These are phyloP conservation scores for Exophiala bonariae DNA, from an alignment of 2,329 filamentous ascomycete genomes.

Conservation along the genomic window DNA sequence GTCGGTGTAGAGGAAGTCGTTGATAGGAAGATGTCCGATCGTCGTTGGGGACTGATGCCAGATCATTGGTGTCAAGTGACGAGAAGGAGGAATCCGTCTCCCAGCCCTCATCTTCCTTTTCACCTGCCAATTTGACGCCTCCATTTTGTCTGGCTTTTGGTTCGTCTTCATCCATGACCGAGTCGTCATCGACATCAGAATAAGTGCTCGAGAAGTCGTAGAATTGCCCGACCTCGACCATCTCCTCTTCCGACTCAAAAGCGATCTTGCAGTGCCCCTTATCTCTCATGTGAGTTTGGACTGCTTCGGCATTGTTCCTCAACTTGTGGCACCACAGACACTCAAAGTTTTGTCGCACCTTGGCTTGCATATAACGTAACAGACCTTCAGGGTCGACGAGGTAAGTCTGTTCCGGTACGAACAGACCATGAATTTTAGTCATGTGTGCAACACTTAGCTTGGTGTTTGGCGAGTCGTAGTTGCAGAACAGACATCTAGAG, in stretches of 20 bases:
- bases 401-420: conserved; percentile 86
- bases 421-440: conserved; percentile 91
- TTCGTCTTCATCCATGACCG: conserved; percentile 56
- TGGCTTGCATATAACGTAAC: conserved; percentile 73
- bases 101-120: conserved; percentile 74
- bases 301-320: conserved; percentile 73
- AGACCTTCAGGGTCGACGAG: conserved; percentile 80
- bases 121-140: conserved; percentile 61
- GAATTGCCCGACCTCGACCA: conserved; percentile 91
- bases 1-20: conserved; percentile 69
- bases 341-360: conserved; percentile 76
- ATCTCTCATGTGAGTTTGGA: conserved; percentile 97
- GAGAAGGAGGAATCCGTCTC: conserved; percentile 93
- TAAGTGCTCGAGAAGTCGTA: conserved; percentile 98
- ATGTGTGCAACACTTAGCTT: conserved; percentile 83
- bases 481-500: conserved; percentile 83
- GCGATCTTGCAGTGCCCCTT: conserved; percentile 97
- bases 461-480: conserved; percentile 74
- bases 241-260: conserved; percentile 82
- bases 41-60: conserved; percentile 76
- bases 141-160: conserved; percentile 50
- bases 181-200: conserved; percentile 66
- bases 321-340: conserved; percentile 87
- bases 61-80: conserved; percentile 78
- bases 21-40: conserved; percentile 70